Evolutionary conservation across 1,284 basidiomycete species (phyloP), one percentile per base, ranked within the genome.

Genomic region (Papiliotrema fonsecae): DNA sequence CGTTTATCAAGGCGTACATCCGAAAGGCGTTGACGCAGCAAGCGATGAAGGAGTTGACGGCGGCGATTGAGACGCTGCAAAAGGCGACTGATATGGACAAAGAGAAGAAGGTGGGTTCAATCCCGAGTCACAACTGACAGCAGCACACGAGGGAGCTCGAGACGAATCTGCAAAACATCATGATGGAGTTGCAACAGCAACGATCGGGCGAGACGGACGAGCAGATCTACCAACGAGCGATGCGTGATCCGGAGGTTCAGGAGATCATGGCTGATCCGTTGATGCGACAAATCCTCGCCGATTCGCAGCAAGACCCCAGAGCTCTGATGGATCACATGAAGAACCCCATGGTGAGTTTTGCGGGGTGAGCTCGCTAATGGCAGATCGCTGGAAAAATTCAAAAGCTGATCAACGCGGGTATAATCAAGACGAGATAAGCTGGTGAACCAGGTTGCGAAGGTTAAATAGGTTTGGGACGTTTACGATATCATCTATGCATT

Each of bases 261-360:
- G 84, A 73, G 58, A 78, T 79, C 57, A 77, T 79, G 77, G 61
- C 42, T 19, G 63, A 64, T 31, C 61, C 61, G 11, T 36, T 64
- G 45, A 62, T 60, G 60, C 48, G 58, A 41, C 58, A 86, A 62
- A 97, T 99, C 60, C 75, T 98, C 61, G 86, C 93, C 69, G 93
- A 98, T 76, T 91, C 92, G 4, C 96, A 99, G 75, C 70, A 77
- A 42, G 85, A 97, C 74, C 94, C 96, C 2, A 78, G 82, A 27
- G 90, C 92, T 16, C 76, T 99, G 53, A 87, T 91, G 74, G 90
- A 97, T 60, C 94, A 98, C 76, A 89, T 98, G 87, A 91, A 93
- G 82, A 97, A 94, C 69, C 88, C 90, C 7, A 77, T 80, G 49
- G 68, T 73, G 47, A 52, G 66, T 62, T 22, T 39, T 6, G 6